These are phyloP conservation scores for Abrus pulchellus DNA, from an alignment of 306 rosid genomes.

Conservation along the genomic window DNA sequence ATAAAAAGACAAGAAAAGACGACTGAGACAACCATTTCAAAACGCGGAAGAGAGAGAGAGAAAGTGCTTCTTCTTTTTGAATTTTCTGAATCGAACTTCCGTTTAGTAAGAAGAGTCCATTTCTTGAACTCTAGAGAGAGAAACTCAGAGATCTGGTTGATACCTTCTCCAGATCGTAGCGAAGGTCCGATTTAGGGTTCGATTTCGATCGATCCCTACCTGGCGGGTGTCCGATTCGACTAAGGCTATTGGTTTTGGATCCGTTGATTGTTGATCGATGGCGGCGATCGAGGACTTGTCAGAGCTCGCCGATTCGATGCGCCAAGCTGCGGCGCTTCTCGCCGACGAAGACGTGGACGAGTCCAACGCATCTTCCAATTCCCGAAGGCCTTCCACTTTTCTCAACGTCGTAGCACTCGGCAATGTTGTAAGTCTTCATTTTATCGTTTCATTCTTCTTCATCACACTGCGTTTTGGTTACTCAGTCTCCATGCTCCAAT, in stretches of 20 bases:
- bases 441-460: background rate
- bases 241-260: conserved; percentile 46
- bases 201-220: conserved; percentile 56
- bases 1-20: conserved; percentile 36
- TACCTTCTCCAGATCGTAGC: conserved; percentile 43
- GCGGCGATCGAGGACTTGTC: conserved; percentile 95
- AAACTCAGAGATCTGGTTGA: conserved; percentile 53
- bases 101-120: conserved; percentile 2
- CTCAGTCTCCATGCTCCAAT: background rate
- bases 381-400: conserved; percentile 85
- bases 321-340: conserved; percentile 85
- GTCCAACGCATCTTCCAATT: conserved; percentile 59
- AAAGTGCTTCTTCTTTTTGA: conserved; percentile 44
- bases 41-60: conserved; percentile 44
- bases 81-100: conserved; percentile 42
- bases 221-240: background rate
- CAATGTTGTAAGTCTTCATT: conserved; percentile 77
- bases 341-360: conserved; percentile 97
- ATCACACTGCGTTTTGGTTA: background rate
- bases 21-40: conserved; percentile 45
- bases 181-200: conserved; percentile 51
- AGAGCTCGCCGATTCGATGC: conserved; percentile 91
- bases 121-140: conserved; percentile 43
- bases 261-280: conserved; percentile 61
- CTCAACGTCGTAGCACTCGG: conserved; percentile 96